phyloP scores from a whole-genome alignment of 345 rosid species.

The Brassica napus region DNA sequence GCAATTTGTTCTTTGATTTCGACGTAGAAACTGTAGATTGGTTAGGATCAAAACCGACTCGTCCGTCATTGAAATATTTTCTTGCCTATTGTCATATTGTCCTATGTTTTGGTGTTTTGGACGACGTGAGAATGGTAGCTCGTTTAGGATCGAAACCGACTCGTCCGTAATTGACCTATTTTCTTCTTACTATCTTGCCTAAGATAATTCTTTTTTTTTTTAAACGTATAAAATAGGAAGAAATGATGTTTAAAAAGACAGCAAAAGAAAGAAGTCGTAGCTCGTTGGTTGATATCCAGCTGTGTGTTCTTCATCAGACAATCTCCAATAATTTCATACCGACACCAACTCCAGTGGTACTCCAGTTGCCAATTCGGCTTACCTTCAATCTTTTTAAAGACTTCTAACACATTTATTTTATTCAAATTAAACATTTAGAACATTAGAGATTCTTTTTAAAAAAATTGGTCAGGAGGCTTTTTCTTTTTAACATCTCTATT shows the following conservation, averaged over 20 bases:
- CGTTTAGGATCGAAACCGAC: not conserved
- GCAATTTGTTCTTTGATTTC: not conserved
- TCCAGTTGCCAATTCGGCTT: constrained; percentile 28
- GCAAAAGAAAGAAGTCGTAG: constrained; percentile 1
- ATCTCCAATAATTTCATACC: constrained; percentile 15
- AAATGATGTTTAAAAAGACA: constrained; percentile 9
- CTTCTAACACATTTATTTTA: not conserved
- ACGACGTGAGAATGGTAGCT: not conserved
- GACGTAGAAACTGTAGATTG: not conserved
- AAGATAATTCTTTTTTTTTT: not conserved
- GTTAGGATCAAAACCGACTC: constrained; percentile 9
- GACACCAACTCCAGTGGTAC: constrained; percentile 31
- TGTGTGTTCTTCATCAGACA: constrained; percentile 16
- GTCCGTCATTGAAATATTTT: constrained; percentile 12
- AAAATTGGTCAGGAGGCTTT: not conserved
- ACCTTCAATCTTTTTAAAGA: not conserved
- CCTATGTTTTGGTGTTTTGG: not conserved
- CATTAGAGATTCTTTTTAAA: not conserved
- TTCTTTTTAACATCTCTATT: not conserved
- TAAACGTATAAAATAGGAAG: not conserved
- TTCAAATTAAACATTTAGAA: not conserved
- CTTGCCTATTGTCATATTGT: not conserved
- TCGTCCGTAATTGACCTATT: constrained; percentile 9
- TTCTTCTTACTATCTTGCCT: not conserved
- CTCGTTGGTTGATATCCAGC: constrained; percentile 23